Conservation (phyloP, 495 filamentous ascomycete genomes). For the Tuber umbilicatum region DNA sequence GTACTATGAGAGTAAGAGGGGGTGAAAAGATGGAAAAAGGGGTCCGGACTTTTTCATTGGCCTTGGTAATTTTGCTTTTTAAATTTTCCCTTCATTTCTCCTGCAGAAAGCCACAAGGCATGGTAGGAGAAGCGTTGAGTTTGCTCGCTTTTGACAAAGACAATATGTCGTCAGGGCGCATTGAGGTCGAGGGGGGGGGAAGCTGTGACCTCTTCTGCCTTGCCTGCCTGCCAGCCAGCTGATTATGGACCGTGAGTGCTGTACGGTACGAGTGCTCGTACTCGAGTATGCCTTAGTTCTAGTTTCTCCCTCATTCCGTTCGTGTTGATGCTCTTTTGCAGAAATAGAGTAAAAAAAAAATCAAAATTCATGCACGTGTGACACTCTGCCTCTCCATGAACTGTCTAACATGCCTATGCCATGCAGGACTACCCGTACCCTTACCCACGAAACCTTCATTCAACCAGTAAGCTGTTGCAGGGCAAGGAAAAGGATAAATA, state of each 20-base stretch:
- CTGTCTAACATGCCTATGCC: not conserved
- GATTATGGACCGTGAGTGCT: not conserved
- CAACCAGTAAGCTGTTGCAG: not conserved
- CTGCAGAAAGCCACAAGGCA: not conserved
- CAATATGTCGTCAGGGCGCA: not conserved
- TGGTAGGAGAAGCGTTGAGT: not conserved
- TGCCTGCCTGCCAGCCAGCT: not conserved
- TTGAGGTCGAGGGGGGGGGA: not conserved
- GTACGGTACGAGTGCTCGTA: too few species aligned
- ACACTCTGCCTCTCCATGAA: not conserved
- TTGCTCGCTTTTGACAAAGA: not conserved
- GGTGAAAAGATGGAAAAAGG: not conserved
- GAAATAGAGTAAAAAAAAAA: not conserved
- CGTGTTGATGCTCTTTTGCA: not conserved
- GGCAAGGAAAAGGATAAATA: not conserved
- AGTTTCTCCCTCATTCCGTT: not conserved
- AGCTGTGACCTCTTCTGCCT: not conserved
- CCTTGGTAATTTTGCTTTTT: not conserved
- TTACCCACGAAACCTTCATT: not conserved
- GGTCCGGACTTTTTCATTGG: not conserved
- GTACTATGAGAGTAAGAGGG: not conserved
- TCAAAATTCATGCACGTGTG: not conserved
- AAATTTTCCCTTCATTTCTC: not conserved
- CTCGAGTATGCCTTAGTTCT: not conserved
- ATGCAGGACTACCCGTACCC: slow-evolving; percentile 2